Base-by-base conservation (phyloP, 495 filamentous ascomycete species). In the Neurospora sp. region DNA sequence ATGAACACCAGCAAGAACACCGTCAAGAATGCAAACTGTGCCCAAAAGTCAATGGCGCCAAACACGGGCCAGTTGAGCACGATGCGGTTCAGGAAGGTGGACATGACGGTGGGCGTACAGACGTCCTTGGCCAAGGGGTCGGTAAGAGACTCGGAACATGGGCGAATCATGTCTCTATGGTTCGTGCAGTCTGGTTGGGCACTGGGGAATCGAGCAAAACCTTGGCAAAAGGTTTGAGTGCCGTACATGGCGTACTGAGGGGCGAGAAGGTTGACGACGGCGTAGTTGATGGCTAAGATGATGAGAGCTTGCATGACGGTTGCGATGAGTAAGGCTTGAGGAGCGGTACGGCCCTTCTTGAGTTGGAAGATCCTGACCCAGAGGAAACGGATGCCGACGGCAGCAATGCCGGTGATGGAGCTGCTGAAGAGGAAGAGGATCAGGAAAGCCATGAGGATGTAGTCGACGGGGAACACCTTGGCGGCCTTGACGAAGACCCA, bases 31-130 rank as follows among this genome's bases (percentile, higher is more conserved):
- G 86, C 89, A 77, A 97, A 97, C 78, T 98, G 96, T 0, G 93
- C 92, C 94, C 94, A 98, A 83, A 98, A 99, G 73, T 91, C 87
- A 14, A 98, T 85, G 41, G 89, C 91, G n/a, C 96, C 96, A 81
- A 99, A 97, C 78, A 97, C 92, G 18, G 96, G 95, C 85, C 94
- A 99, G 82, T 95, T 96, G 73, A 98, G 84, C n/a, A 93, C 96
- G 44, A 98, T 87, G 39, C 94, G 90, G 79, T 99, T 97, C 71
- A 98, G 83, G 82, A 99, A 97, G 0, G 93, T 97, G 71, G 91
- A 94, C 75, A 91, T 91, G 68, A 98, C 90, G 65, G 88, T 95
- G 0, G 96, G 93, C 18, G 94, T 98, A 84, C 96, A 99, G 14
- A 97, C 90, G 73, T 88, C 85, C 69, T 87, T 86, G 12, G 92